A percentile compares a stretch with the other conserved stretches of the same genome.
These are phyloP conservation scores for Boletus sp. DNA, from an alignment of 768 basidiomycete species.

Conservation along the genomic window DNA sequence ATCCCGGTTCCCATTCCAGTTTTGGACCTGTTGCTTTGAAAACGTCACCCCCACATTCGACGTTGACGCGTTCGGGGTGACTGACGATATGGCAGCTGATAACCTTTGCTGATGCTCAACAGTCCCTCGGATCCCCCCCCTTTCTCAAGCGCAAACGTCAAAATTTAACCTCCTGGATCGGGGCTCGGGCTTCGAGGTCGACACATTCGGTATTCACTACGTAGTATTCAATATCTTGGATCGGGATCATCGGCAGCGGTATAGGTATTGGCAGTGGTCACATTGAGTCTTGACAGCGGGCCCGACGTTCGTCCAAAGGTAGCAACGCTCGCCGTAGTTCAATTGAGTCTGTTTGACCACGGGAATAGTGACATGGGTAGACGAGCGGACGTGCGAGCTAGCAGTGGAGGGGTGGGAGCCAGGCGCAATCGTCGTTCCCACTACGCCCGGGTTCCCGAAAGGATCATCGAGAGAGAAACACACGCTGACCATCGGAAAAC, in stretches of 20 bases:
- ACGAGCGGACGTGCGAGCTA: not conserved
- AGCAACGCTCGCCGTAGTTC: not conserved
- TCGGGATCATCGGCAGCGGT: not conserved
- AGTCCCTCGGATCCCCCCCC: not conserved
- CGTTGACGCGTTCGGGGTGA: not conserved
- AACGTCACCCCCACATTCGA: not conserved
- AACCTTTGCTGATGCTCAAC: not conserved
- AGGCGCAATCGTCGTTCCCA: not conserved
- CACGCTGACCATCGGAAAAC: not conserved
- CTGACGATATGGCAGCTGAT: not conserved
- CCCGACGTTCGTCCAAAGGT: not conserved
- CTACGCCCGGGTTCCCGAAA: not conserved
- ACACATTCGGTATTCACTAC: not conserved
- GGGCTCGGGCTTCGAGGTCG: not conserved
- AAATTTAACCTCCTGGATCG: not conserved
- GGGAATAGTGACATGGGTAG: not conserved
- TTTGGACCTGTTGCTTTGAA: not conserved
- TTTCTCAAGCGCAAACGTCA: not conserved
- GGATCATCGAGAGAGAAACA: not conserved
- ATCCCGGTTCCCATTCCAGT: not conserved
- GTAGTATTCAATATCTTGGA: not conserved
- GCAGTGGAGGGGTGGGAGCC: not conserved
- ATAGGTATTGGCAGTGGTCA: not conserved
- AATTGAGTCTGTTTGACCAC: not conserved
- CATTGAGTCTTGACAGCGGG: not conserved